These are phyloP conservation scores for Allium sativum DNA, from an alignment of 106 monocot species.

Conservation along the genomic window DNA sequence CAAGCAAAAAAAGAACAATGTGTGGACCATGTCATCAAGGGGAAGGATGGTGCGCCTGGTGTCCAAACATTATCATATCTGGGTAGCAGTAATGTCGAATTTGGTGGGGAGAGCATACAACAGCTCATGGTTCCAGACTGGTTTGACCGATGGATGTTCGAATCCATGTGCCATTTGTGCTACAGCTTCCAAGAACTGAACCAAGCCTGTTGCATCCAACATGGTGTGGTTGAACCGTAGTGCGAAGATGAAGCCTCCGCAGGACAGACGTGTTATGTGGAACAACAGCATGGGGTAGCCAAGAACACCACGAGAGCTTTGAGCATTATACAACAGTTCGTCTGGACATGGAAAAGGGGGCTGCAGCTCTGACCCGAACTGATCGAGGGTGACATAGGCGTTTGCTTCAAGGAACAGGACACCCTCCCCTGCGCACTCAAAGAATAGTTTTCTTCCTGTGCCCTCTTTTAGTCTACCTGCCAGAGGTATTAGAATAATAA, in stretches of 20 bases:
- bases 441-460: slow-evolving; percentile 31
- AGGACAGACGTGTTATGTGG: slow-evolving; percentile 51
- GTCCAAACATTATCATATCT: slow-evolving; percentile 11
- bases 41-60: slow-evolving; percentile 7
- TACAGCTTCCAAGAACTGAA: slow-evolving; percentile 23
- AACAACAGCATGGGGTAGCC: slow-evolving; percentile 36
- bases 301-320: slow-evolving; percentile 25
- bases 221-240: slow-evolving; percentile 53
- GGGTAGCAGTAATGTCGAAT: slow-evolving; percentile 14
- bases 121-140: slow-evolving; percentile 26
- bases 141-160: background rate
- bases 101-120: slow-evolving; percentile 8
- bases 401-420: slow-evolving; percentile 67
- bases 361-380: too few species aligned
- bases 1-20: slow-evolving; percentile 41
- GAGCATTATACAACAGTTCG: slow-evolving; percentile 40
- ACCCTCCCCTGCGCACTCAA: slow-evolving; percentile 72
- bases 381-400: slow-evolving; percentile 37
- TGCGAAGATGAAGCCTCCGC: slow-evolving; percentile 60
- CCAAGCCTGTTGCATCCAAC: slow-evolving; percentile 41
- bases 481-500: slow-evolving; percentile 65
- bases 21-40: slow-evolving; percentile 11
- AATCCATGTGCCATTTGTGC: slow-evolving; percentile 27
- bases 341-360: slow-evolving; percentile 52
- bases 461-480: slow-evolving; percentile 46